Evolutionary conservation across 352 stramenopile genomes (phyloP).

Genomic region (Phytophthora niederhauseri): DNA sequence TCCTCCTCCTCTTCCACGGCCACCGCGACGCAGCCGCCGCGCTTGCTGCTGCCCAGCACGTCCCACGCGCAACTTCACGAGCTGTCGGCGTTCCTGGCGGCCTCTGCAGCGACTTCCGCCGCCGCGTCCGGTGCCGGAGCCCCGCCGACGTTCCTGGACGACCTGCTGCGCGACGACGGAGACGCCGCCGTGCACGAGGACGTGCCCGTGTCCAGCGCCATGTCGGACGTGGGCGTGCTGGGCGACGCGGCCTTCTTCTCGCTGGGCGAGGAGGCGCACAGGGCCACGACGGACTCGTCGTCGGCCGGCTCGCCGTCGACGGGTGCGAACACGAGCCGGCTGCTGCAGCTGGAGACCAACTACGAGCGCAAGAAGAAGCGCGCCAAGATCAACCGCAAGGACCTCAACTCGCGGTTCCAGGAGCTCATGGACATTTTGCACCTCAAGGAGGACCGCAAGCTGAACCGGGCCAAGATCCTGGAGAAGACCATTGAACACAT

Average conservation of each 20-base stretch:
- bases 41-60: constrained; percentile 11
- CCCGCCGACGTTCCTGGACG: constrained; percentile 49
- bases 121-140: not conserved
- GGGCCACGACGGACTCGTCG: constrained; percentile 17
- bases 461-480: constrained; percentile 72
- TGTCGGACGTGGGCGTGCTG: constrained; percentile 19
- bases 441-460: constrained; percentile 64
- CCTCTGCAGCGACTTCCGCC: constrained; percentile 4
- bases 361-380: constrained; percentile 78
- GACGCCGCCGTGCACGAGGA: constrained; percentile 22
- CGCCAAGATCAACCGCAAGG: constrained; percentile 72
- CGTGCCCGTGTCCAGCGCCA: constrained; percentile 13
- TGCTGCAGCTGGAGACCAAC: constrained; percentile 66
- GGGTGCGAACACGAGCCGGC: constrained; percentile 27
- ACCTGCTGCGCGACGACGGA: constrained; percentile 45
- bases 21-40: constrained; percentile 5
- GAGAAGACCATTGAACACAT: constrained; percentile 71
- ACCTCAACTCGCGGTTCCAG: constrained; percentile 70
- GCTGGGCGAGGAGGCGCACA: constrained; percentile 14
- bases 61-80: constrained; percentile 16
- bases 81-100: constrained; percentile 40
- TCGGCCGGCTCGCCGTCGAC: constrained; percentile 15
- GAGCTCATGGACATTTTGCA: constrained; percentile 70
- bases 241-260: constrained; percentile 30
- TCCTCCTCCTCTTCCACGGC: not conserved